phyloP scores from a whole-genome alignment of 2,329 filamentous ascomycete genomes.

The Orbilia brochopaga region DNA sequence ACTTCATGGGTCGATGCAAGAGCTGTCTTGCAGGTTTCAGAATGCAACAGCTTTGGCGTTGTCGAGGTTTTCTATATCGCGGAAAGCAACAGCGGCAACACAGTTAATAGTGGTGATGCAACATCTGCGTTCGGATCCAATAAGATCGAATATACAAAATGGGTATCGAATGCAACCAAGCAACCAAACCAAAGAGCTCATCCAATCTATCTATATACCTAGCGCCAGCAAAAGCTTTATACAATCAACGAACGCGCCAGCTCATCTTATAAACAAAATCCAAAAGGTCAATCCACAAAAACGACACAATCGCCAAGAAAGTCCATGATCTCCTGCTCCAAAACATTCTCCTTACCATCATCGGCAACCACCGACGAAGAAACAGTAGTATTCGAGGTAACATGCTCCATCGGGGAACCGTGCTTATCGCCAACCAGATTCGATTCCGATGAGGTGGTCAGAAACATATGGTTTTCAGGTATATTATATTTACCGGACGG shows the following conservation, averaged over 20 bases:
- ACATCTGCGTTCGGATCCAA: too few species aligned
- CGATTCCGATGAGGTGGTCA: constrained; percentile 10
- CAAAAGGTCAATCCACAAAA: constrained; percentile 38
- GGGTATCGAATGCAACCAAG: too few species aligned
- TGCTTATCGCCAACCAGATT: constrained; percentile 1
- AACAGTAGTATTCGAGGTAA: constrained; percentile 3
- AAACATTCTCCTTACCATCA: constrained; percentile 18
- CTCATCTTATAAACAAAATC: background rate
- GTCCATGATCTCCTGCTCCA: constrained; percentile 41
- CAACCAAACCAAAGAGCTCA: too few species aligned
- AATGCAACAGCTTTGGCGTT: constrained; percentile 36
- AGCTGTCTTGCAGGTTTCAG: constrained; percentile 9
- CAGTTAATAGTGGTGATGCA: too few species aligned
- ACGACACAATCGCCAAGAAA: constrained; percentile 50
- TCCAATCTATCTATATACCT: too few species aligned
- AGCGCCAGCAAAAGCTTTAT: background rate
- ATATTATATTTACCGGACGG: constrained; percentile 7
- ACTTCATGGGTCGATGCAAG: constrained; percentile 14
- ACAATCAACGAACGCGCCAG: background rate
- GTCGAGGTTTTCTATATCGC: constrained; percentile 2
- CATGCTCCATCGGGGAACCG: background rate
- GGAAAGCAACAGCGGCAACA: background rate
- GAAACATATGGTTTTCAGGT: background rate
- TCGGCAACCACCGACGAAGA: background rate
- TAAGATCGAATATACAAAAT: too few species aligned